Evolutionary conservation across 164 flowering plant species (phyloP), one percentile per base, ranked within the genome.

Genomic region (Liquidambar formosana): DNA sequence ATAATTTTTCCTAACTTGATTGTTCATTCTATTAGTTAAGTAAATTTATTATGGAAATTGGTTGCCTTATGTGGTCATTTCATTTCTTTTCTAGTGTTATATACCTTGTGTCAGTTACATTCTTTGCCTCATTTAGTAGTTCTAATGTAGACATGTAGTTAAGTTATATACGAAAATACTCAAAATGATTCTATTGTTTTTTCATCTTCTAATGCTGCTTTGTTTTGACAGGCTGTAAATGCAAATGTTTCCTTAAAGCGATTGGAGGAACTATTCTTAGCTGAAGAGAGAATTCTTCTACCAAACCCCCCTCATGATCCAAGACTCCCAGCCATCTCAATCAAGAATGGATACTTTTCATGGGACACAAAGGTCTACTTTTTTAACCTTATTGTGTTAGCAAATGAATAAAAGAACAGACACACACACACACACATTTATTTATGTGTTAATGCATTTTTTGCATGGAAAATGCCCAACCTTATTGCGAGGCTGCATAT

Each of bases 201-300:
- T 28, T 10, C 33, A 5, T 41, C 45, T 77, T 62, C 77, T 71
- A 47, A 76, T 62, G 58, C 45, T 61, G 68, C 52, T 77, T 13
- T 71, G 1, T 21, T 73, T 68, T 71, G 54, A 18, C 86, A 96
- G 99, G 93, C 78, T 68, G 98, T 96, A 13, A 96, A 93, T 83
- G 92, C 90, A 33, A 92, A 90, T 80, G 99, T 96, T 43, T 96
- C 99, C 47, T 72, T 96, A 64, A 91, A 92, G 73, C 96, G 99
- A 58, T 64, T 96, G 72, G 99, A 96, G 87, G 98, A 96, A 57
- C 79, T 96, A 23, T 81, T 96, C 49, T 79, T 86, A 64, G 80
- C 91, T 60, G 99, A 92, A 68, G 99, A 93, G 75, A 89, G 92
- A 82, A 48, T 90, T 68, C 95, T 96, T 69, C 71, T 84, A 44